These are phyloP conservation scores for Coprinellus micaceus DNA, from an alignment of 768 basidiomycete species.

Conservation along the genomic window DNA sequence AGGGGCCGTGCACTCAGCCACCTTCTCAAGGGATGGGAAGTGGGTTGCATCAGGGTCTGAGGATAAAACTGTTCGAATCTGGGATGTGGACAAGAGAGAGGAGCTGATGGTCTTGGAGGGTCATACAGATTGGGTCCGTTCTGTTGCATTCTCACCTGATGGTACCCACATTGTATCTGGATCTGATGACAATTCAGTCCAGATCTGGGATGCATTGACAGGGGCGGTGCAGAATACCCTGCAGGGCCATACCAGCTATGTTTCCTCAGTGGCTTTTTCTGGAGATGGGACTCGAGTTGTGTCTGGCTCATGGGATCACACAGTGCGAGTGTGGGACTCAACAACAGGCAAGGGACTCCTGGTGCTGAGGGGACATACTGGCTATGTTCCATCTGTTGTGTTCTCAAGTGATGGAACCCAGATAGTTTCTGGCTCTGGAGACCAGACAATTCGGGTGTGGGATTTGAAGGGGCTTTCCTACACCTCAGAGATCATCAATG, in stretches of 20 bases:
- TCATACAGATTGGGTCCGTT: not conserved
- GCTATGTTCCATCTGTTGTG: not conserved
- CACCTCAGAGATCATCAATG: too few species aligned
- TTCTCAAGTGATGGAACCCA: too few species aligned
- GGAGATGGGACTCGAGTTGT: not conserved
- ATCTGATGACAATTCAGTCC: constrained; percentile 20
- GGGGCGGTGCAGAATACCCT: constrained; percentile 7
- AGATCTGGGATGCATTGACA: constrained; percentile 13
- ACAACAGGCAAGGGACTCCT: not conserved
- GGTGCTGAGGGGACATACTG: constrained; percentile 7
- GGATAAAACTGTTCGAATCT: constrained; percentile 18
- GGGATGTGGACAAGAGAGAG: constrained; percentile 14
- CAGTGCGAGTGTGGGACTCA: constrained; percentile 4
- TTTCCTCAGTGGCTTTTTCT: constrained; percentile 3
- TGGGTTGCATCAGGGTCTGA: constrained; percentile 11
- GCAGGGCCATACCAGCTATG: constrained; percentile 1
- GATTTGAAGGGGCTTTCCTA: too few species aligned
- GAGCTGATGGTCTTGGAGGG: not conserved
- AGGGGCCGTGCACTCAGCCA: constrained; percentile 13
- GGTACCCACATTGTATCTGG: constrained; percentile 24
- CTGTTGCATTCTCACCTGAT: not conserved
- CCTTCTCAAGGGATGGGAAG: constrained; percentile 19
- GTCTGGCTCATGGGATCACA: not conserved
- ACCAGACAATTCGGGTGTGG: not conserved
- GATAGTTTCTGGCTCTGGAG: not conserved